phyloP scores from a whole-genome alignment of 306 rosid genomes.

The Dryas octopetala region DNA sequence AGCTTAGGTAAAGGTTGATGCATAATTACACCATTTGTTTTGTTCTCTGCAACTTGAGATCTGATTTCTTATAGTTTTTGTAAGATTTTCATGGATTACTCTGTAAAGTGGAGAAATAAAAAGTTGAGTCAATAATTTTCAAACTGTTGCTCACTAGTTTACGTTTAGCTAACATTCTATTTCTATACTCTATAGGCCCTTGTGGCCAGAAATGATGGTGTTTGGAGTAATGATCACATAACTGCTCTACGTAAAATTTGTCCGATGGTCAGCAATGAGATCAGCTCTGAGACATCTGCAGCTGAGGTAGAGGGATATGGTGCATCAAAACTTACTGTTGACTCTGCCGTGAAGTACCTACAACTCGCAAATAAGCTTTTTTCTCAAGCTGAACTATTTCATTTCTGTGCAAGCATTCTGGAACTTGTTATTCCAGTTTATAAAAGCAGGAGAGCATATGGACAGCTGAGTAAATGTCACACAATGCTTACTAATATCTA shows the following conservation, averaged over 20 bases:
- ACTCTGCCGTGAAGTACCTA: slow-evolving; percentile 92
- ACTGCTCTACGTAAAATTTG: slow-evolving; percentile 89
- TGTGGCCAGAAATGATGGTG: slow-evolving; percentile 96
- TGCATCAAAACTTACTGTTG: slow-evolving; percentile 91
- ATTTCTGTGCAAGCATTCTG: slow-evolving; percentile 93
- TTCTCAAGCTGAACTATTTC: slow-evolving; percentile 97
- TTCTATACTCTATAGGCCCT: slow-evolving; percentile 66
- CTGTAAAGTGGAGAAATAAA: neutral
- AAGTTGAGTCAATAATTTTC: neutral
- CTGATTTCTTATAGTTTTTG: neutral
- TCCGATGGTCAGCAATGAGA: slow-evolving; percentile 96
- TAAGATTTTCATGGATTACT: neutral
- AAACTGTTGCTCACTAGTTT: neutral
- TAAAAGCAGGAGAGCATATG: slow-evolving; percentile 89
- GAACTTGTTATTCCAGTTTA: slow-evolving; percentile 95
- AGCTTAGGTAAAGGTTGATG: neutral
- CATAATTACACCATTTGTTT: too few species aligned
- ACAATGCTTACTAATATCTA: slow-evolving; percentile 79
- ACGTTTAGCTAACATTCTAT: slow-evolving; percentile 15
- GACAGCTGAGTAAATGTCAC: slow-evolving; percentile 93
- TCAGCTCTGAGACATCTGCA: slow-evolving; percentile 92
- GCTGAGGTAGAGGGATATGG: slow-evolving; percentile 99
- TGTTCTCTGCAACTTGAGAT: neutral
- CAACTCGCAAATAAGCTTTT: slow-evolving; percentile 98
- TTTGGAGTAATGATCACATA: slow-evolving; percentile 96